Conservation (phyloP, 2,329 filamentous ascomycete species). For the Pseudogymnoascus sp. region DNA sequence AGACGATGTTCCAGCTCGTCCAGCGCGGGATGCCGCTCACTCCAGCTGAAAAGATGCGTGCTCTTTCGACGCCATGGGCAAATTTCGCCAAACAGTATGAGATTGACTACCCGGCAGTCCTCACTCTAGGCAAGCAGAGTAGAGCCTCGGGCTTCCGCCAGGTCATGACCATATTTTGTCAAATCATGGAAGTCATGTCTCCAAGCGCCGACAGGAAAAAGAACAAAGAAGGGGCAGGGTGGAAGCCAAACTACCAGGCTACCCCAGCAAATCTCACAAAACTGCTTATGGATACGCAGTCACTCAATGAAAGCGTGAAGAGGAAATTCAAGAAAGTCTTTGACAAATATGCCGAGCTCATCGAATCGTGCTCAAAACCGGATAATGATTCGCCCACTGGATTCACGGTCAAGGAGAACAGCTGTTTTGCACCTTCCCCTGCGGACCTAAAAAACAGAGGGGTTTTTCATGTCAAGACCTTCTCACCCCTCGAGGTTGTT, state of each 20-base stretch:
- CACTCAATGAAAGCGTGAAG: slow-evolving; percentile 25
- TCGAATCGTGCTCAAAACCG: slow-evolving; percentile 25
- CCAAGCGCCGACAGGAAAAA: slow-evolving; percentile 9
- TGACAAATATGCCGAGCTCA: slow-evolving; percentile 26
- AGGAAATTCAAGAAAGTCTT: slow-evolving; percentile 27
- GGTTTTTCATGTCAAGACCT: slow-evolving; percentile 28
- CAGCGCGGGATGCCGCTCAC: slow-evolving; percentile 39
- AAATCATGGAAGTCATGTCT: slow-evolving; percentile 27
- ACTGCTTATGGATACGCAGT: slow-evolving; percentile 26
- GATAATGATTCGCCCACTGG: slow-evolving; percentile 12
- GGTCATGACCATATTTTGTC: slow-evolving; percentile 30
- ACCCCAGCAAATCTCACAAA: slow-evolving; percentile 25
- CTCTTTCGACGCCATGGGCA: slow-evolving; percentile 39
- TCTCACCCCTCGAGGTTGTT: slow-evolving; percentile 31
- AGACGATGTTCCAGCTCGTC: slow-evolving; percentile 41
- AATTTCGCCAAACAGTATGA: slow-evolving; percentile 36
- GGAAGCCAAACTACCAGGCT: slow-evolving; percentile 25
- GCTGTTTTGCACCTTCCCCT: slow-evolving; percentile 26
- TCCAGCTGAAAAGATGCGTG: slow-evolving; percentile 40
- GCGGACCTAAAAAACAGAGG: slow-evolving; percentile 21
- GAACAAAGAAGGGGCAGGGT: slow-evolving; percentile 13
- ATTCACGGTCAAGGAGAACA: slow-evolving; percentile 22
- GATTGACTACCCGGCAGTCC: slow-evolving; percentile 33
- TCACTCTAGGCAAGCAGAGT: slow-evolving; percentile 21
- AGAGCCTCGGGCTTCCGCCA: slow-evolving; percentile 30